Conservation (phyloP, 2,329 filamentous ascomycete genomes). For the Penicillium hordei region DNA sequence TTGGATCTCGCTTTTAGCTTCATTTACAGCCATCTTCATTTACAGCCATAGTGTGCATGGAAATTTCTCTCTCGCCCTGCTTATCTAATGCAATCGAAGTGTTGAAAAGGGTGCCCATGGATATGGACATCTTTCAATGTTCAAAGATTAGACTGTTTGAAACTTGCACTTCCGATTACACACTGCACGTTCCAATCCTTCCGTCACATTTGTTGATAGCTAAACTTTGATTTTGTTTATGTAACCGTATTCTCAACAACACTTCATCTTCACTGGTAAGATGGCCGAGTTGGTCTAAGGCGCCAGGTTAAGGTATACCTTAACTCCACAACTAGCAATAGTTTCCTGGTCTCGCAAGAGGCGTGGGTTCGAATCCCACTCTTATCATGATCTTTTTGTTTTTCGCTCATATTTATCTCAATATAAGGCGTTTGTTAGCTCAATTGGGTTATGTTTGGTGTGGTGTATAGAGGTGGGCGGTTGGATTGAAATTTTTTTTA, state of each 20-base stretch:
- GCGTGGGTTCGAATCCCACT: conserved; percentile 12
- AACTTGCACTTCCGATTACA: too few relatives aligned
- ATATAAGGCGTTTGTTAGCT: neutral
- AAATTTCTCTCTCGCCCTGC: too few relatives aligned
- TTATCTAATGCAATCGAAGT: too few relatives aligned
- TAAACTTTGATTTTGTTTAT: accelerated
- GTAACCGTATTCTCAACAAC: accelerated
- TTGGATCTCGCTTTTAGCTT: too few relatives aligned
- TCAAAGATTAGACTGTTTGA: too few relatives aligned
- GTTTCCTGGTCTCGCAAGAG: conserved; percentile 12
- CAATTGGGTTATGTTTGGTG: neutral
- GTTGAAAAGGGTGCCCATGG: too few relatives aligned
- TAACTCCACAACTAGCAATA: conserved; percentile 16
- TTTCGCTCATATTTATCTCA: neutral
- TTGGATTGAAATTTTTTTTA: neutral
- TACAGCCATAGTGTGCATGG: too few relatives aligned
- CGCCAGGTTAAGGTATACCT: conserved; percentile 35
- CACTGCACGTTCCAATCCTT: too few relatives aligned
- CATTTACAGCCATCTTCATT: too few relatives aligned
- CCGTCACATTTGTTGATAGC: too few relatives aligned
- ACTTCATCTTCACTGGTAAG: conserved; percentile 19
- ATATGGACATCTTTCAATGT: too few relatives aligned
- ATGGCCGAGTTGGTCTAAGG: conserved; percentile 37
- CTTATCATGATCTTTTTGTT: conserved; percentile 5
- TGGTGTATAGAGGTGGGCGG: too few relatives aligned